These are phyloP conservation scores for Hydnum rufescens DNA, from an alignment of 768 basidiomycete genomes.

Conservation along the genomic window DNA sequence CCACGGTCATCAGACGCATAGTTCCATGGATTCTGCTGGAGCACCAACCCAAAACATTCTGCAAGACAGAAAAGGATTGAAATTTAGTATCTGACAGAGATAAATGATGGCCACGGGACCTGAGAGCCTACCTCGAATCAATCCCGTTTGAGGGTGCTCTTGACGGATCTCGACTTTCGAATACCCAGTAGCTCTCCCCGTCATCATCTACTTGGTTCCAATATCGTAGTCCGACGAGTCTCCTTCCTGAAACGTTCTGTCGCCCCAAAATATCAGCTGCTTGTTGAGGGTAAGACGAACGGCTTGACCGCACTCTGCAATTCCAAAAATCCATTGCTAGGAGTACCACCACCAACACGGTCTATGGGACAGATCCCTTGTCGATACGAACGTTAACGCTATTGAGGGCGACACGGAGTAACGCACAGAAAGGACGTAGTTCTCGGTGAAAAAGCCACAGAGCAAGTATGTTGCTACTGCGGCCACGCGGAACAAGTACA, in stretches of 20 bases:
- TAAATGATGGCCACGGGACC: slow-evolving; percentile 1
- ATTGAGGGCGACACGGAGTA: too few relatives aligned
- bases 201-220: slow-evolving; percentile 99
- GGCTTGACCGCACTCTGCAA: slow-evolving; percentile 47
- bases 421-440: slow-evolving; percentile 89
- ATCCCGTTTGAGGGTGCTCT: slow-evolving; percentile 73
- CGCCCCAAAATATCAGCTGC: background rate
- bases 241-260: slow-evolving; percentile 85
- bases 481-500: slow-evolving; percentile 71
- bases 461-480: slow-evolving; percentile 88
- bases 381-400: slow-evolving; percentile 14
- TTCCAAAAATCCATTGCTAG: slow-evolving; percentile 99
- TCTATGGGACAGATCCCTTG: slow-evolving; percentile 23
- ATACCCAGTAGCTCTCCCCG: slow-evolving; percentile 93
- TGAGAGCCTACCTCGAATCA: slow-evolving; percentile 50
- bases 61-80: slow-evolving; percentile 6
- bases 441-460: slow-evolving; percentile 74
- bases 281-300: background rate
- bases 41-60: slow-evolving; percentile 95
- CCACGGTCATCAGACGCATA: slow-evolving; percentile 10
- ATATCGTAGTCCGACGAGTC: slow-evolving; percentile 82
- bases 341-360: slow-evolving; percentile 80
- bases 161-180: slow-evolving; percentile 87
- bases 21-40: slow-evolving; percentile 10
- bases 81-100: too few relatives aligned